These are phyloP conservation scores for Sugiyamaella americana DNA, from an alignment of 805 yeast genomes.

Conservation along the genomic window DNA sequence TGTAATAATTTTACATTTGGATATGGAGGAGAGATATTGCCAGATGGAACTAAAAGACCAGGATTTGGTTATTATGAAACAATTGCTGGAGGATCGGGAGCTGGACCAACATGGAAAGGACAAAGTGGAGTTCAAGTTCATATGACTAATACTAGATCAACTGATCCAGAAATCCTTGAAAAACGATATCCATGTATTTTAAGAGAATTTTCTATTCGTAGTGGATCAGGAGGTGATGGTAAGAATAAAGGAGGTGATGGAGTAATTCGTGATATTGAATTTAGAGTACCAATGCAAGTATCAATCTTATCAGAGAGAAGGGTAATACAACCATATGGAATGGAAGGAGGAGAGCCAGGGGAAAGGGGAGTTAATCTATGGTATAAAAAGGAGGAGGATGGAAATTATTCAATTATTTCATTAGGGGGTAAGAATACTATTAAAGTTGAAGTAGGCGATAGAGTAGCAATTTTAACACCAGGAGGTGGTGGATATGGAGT, in stretches of 20 bases:
- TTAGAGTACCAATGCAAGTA: constrained; percentile 61
- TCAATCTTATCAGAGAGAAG: constrained; percentile 85
- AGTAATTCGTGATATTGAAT: constrained; percentile 77
- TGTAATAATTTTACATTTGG: constrained; percentile 95
- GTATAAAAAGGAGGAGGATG: constrained; percentile 25
- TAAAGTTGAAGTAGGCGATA: constrained; percentile 52
- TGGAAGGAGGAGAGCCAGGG: constrained; percentile 77
- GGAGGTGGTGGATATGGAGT: constrained; percentile 83
- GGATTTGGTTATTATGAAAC: constrained; percentile 93
- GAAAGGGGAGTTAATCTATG: constrained; percentile 57
- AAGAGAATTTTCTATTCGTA: constrained; percentile 62
- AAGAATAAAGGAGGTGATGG: constrained; percentile 76
- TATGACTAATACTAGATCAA: constrained; percentile 89
- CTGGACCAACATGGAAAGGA: constrained; percentile 81
- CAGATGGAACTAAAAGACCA: constrained; percentile 39
- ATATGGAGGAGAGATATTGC: constrained; percentile 48
- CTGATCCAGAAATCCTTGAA: constrained; percentile 86
- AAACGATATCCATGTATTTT: constrained; percentile 80
- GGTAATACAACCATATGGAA: constrained; percentile 77
- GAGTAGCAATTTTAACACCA: constrained; percentile 64
- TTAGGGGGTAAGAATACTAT: constrained; percentile 72
- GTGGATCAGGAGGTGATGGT: constrained; percentile 78
- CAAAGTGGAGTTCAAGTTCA: constrained; percentile 88
- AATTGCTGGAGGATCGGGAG: constrained; percentile 94
- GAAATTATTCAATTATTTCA: constrained; percentile 27